Percentiles rank a stretch among this genome's conserved stretches.
Conservation (phyloP, 2,329 filamentous ascomycete species). For the Epichloe amarillans region DNA sequence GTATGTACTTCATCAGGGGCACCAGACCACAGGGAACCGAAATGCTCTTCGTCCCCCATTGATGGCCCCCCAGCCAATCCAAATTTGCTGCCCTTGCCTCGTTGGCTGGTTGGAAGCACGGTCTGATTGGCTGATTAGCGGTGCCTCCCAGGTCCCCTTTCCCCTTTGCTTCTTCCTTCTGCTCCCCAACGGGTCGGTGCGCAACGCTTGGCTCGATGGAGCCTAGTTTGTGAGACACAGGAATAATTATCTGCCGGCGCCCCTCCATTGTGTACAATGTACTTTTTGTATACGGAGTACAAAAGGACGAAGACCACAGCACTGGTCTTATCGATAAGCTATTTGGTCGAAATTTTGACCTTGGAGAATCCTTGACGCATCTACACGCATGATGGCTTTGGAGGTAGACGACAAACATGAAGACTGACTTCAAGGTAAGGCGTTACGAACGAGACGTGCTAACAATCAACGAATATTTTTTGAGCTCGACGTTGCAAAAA, state of each 20-base stretch:
- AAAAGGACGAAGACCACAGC: neutral
- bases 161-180: slow-evolving; percentile 4
- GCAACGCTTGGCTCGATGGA: slow-evolving; percentile 8
- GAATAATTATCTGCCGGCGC: too few species aligned
- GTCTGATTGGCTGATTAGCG: slow-evolving; percentile 1
- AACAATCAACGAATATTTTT: neutral
- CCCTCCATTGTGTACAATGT: too few species aligned
- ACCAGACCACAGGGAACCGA: slow-evolving; percentile 10
- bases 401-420: slow-evolving; percentile 51
- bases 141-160: slow-evolving; percentile 9
- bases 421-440: slow-evolving; percentile 92
- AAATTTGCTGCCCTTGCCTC: slow-evolving; percentile 8
- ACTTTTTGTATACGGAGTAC: neutral
- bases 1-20: slow-evolving; percentile 23
- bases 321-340: slow-evolving; percentile 12
- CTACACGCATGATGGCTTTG: slow-evolving; percentile 15
- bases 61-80: too few species aligned
- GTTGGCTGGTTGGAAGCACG: slow-evolving; percentile 5
- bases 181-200: slow-evolving; percentile 9
- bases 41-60: neutral
- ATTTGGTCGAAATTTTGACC: slow-evolving; percentile 17
- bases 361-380: slow-evolving; percentile 6
- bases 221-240: slow-evolving; percentile 1
- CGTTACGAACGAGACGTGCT: neutral
- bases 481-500: neutral